Base-by-base conservation (phyloP, 495 filamentous ascomycete species). In the Evernia prunastri region DNA sequence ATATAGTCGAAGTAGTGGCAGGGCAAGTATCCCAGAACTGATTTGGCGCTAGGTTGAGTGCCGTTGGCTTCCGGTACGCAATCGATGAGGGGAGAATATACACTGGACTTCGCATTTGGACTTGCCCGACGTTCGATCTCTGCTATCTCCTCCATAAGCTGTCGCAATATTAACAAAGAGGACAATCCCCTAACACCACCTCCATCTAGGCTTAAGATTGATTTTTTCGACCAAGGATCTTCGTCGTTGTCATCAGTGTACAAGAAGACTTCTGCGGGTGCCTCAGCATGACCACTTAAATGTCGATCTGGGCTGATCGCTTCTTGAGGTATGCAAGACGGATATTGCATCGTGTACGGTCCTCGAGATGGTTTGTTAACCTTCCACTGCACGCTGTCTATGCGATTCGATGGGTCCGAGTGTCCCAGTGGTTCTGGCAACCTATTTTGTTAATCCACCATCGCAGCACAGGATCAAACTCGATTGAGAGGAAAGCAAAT, bases 1-100 rank as follows among this genome's bases (percentile, higher is more conserved):
- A 63, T 35, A 63, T 68, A 68, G 17, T 68, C 66, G 40, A 68
- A 68, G 27, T 68, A 68, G 12, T 68, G 66, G 31, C 66, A 68
- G 2, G 62, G 66, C 27, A 67, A 42, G 31, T 67, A 66, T 5
- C 15, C n/a, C 0, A 43, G 29, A 0, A 10, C 29, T 10, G 49
- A 35, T 25, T n/a, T 56, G 12, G n/a, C 56, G 7, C 31, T 25
- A 35, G n/a, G n/a, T n/a, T n/a, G n/a, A n/a, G n/a, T n/a, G n/a
- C n/a, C n/a, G n/a, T n/a, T n/a, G 36, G 4, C 4, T 1, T 20
- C 49, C 23, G 39, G 49, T 15, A 51, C 4, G 11, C 43, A 62
- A 40, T 62, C 6, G 1, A 62, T 23, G 1, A 62, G 49, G 10
- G 60, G 60, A 33, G 60, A 62, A 18, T 62, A 62, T 29, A 49